Percentiles rank a stretch among this genome's conserved stretches.
Evolutionary conservation across 768 basidiomycete genomes (phyloP).

Genomic region (Leucosporidium creatinivorum): DNA sequence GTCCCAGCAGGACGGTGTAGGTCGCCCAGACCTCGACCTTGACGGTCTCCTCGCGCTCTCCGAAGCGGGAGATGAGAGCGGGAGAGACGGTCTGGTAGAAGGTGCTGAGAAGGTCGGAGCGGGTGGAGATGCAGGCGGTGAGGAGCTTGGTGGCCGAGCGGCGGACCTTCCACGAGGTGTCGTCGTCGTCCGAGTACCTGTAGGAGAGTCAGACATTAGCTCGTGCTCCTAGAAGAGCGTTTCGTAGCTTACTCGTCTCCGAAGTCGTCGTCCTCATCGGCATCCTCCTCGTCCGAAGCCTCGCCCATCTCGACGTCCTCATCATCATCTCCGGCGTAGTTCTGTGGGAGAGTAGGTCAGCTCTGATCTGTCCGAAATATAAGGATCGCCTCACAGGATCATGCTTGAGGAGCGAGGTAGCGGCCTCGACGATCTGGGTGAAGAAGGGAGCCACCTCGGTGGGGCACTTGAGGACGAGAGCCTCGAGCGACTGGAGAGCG

Average conservation of each 20-base stretch:
- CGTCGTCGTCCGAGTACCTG: conserved; percentile 96
- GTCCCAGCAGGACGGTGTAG: conserved; percentile 69
- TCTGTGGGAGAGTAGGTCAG: neutral
- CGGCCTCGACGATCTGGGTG: conserved; percentile 59
- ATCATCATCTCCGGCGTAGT: conserved; percentile 17
- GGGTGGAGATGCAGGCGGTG: conserved; percentile 73
- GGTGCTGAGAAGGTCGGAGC: conserved; percentile 71
- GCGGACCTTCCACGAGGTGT: conserved; percentile 95
- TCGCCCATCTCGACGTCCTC: conserved; percentile 39
- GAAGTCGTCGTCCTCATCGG: conserved; percentile 66
- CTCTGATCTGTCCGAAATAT: neutral
- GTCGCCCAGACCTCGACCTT: conserved; percentile 85
- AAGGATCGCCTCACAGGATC: conserved; percentile 59
- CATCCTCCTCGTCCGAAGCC: conserved; percentile 57
- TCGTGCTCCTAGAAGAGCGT: neutral
- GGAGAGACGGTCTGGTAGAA: conserved; percentile 82
- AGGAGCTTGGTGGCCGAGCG: conserved; percentile 87
- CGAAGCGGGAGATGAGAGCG: conserved; percentile 79
- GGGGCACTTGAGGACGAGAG: conserved; percentile 73
- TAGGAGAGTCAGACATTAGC: neutral
- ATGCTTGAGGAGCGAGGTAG: conserved; percentile 74
- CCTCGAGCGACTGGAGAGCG: conserved; percentile 79
- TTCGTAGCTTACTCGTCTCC: conserved; percentile 50
- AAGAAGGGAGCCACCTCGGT: conserved; percentile 70
- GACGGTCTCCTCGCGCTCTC: conserved; percentile 91